Conservation (phyloP, 2,329 filamentous ascomycete species). For the Lecanicillium sp. region DNA sequence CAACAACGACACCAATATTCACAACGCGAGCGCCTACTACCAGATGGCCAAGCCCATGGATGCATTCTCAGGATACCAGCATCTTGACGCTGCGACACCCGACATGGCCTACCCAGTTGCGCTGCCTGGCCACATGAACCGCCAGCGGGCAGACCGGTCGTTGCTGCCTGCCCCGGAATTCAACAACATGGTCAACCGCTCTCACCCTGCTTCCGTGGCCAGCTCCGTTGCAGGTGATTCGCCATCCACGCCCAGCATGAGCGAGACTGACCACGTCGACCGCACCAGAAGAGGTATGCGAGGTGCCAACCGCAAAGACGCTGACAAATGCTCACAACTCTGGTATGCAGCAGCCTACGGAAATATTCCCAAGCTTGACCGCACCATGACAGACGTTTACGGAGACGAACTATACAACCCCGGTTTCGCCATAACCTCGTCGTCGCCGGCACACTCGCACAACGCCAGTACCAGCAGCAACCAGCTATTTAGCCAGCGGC, state of each 20-base stretch:
- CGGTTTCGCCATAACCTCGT: slow-evolving; percentile 52
- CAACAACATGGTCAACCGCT: slow-evolving; percentile 34
- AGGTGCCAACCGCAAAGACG: not conserved
- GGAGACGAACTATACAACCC: slow-evolving; percentile 81
- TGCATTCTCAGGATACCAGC: slow-evolving; percentile 38
- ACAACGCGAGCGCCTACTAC: slow-evolving; percentile 35
- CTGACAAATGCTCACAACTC: slow-evolving; percentile 53
- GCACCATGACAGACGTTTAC: slow-evolving; percentile 81
- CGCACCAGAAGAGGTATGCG: slow-evolving; percentile 51
- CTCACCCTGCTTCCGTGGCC: slow-evolving; percentile 51
- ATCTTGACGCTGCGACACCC: slow-evolving; percentile 31
- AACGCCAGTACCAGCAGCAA: slow-evolving; percentile 43
- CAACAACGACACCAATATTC: slow-evolving; percentile 19
- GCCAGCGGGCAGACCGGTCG: slow-evolving; percentile 34
- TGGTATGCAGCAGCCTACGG: slow-evolving; percentile 50
- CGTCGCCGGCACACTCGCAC: slow-evolving; percentile 43
- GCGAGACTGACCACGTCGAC: slow-evolving; percentile 43
- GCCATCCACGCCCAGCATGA: slow-evolving; percentile 49
- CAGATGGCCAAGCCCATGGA: slow-evolving; percentile 40
- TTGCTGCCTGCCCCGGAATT: slow-evolving; percentile 43
- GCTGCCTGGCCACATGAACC: slow-evolving; percentile 30
- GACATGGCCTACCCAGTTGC: slow-evolving; percentile 37
- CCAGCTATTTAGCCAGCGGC: slow-evolving; percentile 64
- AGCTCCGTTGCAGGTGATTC: slow-evolving; percentile 54
- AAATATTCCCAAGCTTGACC: slow-evolving; percentile 67